Evolutionary conservation across 805 yeast genomes (phyloP).

Genomic region (Metschnikowia santaceciliae): DNA sequence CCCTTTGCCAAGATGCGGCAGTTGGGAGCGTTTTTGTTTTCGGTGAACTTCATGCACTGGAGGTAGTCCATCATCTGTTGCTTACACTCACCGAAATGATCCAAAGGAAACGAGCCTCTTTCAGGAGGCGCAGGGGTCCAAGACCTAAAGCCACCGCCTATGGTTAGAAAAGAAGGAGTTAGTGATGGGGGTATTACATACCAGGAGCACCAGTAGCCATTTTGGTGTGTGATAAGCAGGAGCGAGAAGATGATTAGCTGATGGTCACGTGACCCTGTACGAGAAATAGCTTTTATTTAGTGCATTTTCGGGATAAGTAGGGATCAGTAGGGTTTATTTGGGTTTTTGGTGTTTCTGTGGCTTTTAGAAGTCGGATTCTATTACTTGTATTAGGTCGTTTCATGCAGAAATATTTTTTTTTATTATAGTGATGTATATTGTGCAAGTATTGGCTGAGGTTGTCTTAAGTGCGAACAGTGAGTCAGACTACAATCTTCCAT

Average conservation of each 20-base stretch:
- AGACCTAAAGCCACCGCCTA: slow-evolving; percentile 19
- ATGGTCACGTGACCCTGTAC: background rate
- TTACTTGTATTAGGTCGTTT: too few species aligned
- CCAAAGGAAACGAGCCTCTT: slow-evolving; percentile 93
- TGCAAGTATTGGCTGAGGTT: too few species aligned
- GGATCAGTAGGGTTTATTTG: too few species aligned
- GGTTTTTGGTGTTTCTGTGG: too few species aligned
- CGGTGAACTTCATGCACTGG: slow-evolving; percentile 70
- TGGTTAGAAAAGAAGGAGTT: slow-evolving; percentile 7
- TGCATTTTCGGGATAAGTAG: too few species aligned
- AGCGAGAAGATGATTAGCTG: background rate
- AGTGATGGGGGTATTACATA: slow-evolving; percentile 5
- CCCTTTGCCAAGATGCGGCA: slow-evolving; percentile 80
- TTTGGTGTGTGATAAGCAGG: background rate
- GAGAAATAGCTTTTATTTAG: background rate
- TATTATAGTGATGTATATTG: too few species aligned
- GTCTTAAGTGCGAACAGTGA: too few species aligned
- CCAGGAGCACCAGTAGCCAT: slow-evolving; percentile 23
- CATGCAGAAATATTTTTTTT: too few species aligned
- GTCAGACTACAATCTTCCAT: too few species aligned
- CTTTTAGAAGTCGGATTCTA: too few species aligned
- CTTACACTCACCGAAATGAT: slow-evolving; percentile 81
- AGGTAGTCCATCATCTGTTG: slow-evolving; percentile 71
- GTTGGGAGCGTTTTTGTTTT: slow-evolving; percentile 85
- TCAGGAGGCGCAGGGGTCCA: slow-evolving; percentile 92